These are phyloP conservation scores for Nitzschia sp. DNA, from an alignment of 108 stramenopile species.

Conservation along the genomic window DNA sequence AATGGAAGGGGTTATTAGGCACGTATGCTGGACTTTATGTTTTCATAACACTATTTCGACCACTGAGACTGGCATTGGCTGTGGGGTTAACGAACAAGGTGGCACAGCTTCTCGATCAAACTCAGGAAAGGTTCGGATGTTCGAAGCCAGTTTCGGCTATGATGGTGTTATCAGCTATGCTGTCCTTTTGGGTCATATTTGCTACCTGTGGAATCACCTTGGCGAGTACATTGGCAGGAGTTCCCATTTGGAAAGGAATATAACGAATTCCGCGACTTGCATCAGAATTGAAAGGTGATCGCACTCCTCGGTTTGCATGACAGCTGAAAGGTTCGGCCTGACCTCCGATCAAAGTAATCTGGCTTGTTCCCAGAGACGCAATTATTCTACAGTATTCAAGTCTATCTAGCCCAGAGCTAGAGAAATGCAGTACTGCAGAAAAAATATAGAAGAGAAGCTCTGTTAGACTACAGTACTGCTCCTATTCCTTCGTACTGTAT, in stretches of 20 bases:
- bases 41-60: slow-evolving; percentile 63
- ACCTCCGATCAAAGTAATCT: too few species aligned
- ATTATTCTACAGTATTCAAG: too few species aligned
- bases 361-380: too few species aligned
- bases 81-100: slow-evolving; percentile 33
- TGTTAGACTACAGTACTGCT: too few species aligned
- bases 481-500: too few species aligned
- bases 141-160: slow-evolving; percentile 7
- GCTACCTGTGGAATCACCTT: slow-evolving; percentile 18
- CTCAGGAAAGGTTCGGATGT: slow-evolving; percentile 22
- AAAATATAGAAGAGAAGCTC: too few species aligned
- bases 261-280: too few species aligned
- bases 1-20: slow-evolving; percentile 73
- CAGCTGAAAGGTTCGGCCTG: too few species aligned
- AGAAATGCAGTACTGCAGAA: too few species aligned
- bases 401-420: too few species aligned
- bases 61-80: slow-evolving; percentile 52
- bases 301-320: too few species aligned
- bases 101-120: slow-evolving; percentile 16
- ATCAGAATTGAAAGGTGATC: not conserved
- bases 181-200: slow-evolving; percentile 14
- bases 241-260: slow-evolving; percentile 24
- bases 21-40: slow-evolving; percentile 72
- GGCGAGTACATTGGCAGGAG: slow-evolving; percentile 33
- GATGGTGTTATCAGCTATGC: not conserved